Conservation (phyloP, 2,329 filamentous ascomycete species). For the Aspergillus nomiae region DNA sequence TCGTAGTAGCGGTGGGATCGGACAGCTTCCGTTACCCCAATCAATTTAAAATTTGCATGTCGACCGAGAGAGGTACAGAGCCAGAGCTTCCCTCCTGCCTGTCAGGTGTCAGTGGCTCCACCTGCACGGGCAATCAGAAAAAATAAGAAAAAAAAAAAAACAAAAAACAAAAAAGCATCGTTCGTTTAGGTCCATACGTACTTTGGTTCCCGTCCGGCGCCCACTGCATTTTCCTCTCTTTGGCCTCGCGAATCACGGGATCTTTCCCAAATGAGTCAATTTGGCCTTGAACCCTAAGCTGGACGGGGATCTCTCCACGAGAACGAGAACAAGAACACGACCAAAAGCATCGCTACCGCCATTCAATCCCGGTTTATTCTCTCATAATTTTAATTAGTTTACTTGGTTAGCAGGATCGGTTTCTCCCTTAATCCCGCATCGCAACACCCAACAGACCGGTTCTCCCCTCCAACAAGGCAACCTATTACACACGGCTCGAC, state of each 20-base stretch:
- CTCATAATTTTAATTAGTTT: not conserved
- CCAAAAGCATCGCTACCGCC: not conserved
- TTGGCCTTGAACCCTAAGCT: not conserved
- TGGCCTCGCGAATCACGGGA: not conserved
- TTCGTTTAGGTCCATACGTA: not conserved
- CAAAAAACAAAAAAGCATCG: not conserved
- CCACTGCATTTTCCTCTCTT: not conserved
- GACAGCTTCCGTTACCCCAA: not conserved
- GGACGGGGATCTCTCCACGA: not conserved
- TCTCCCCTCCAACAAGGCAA: not conserved
- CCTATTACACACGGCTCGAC: not conserved
- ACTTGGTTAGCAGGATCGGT: not conserved
- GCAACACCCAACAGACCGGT: not conserved
- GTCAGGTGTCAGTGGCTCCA: not conserved
- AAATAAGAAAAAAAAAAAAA: not conserved
- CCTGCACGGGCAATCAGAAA: not conserved
- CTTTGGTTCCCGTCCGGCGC: not conserved
- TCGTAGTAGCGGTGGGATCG: not conserved
- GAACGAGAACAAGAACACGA: not conserved
- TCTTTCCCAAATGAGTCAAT: not conserved
- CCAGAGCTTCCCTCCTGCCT: not conserved
- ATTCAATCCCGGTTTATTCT: slow-evolving; percentile 1
- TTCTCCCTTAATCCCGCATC: not conserved
- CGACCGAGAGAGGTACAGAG: not conserved
- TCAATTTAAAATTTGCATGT: not conserved